Evolutionary conservation across 2,329 filamentous ascomycete genomes (phyloP).

Genomic region (Calonectria multiphialidica): DNA sequence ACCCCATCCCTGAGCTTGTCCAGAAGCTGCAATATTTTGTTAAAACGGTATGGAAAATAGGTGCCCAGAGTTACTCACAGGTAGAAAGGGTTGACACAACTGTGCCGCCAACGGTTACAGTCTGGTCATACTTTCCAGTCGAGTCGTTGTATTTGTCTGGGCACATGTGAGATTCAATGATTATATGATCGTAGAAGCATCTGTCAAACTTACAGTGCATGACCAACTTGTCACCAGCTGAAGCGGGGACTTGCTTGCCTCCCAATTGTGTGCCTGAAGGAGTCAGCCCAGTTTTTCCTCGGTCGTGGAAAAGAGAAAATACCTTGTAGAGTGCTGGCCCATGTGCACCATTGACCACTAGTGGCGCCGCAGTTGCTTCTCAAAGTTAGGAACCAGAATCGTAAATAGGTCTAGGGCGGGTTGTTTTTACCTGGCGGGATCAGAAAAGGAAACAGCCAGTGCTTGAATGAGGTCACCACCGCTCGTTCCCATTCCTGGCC

Average conservation of each 20-base stretch:
- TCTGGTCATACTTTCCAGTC: conserved; percentile 31
- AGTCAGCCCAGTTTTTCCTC: not conserved
- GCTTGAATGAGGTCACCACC: conserved; percentile 29
- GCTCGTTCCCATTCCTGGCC: conserved; percentile 33
- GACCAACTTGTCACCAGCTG: conserved; percentile 19
- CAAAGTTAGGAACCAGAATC: not conserved
- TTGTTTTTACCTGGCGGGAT: conserved; percentile 23
- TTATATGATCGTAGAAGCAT: no score
- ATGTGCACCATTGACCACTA: conserved; percentile 32
- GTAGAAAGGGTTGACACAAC: conserved; percentile 29
- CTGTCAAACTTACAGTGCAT: conserved; percentile 23
- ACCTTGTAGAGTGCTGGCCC: conserved; percentile 32
- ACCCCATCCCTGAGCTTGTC: conserved; percentile 30
- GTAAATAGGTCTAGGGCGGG: rapidly evolving
- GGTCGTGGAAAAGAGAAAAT: not conserved
- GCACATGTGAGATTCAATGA: not conserved
- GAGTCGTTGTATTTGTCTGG: conserved; percentile 32
- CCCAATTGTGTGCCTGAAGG: conserved; percentile 19
- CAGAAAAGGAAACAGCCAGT: conserved; percentile 30
- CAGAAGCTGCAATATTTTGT: conserved; percentile 19
- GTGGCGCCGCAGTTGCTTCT: conserved; percentile 28
- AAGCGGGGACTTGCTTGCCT: conserved; percentile 27
- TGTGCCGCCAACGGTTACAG: conserved; percentile 9
- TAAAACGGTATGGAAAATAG: not conserved
- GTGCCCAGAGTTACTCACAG: not conserved